Base-by-base conservation (phyloP, 139 green algal genomes). In the Prasinococcaceae sp. region DNA sequence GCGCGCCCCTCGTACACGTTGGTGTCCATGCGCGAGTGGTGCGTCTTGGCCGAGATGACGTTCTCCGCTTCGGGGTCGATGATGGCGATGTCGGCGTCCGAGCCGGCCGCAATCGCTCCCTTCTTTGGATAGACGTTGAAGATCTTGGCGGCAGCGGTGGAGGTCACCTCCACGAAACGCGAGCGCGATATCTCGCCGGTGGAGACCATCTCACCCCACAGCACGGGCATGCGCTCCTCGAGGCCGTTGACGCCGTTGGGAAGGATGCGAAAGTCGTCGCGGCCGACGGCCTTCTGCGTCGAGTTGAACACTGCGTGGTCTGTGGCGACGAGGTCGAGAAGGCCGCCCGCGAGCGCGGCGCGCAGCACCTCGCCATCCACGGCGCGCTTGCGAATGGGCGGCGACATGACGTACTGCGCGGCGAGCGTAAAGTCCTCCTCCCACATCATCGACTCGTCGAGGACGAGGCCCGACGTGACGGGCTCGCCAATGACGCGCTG, bases 221-320 rank as follows among this genome's bases (percentile, higher is more conserved):
- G 27, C 3, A 73, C 54, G 36, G 55, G 80, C 74, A 97, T 67
- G 26, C 88, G 66, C 72, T 96, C 88, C 71, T 94, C 84, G 5
- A 97, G 81, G 26, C 88, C 88, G 47, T 95, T 93, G 23, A 97
- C 83, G 19, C 88, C 88, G 60, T 97, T 97, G 4, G 88, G 88
- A 20, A 97, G 93, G 23, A 74, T 30, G 16, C 82, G 66, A 58
- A 97, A 97, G 65, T 97, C 89, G 27, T 74, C 19, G 26, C 33
- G 29, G 5, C 66, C 66, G 6, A 10, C 20, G n/a, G 59, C 44
- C 73, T 97, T 97, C 47, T 96, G 88, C 6, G 59, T 88, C 50
- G 58, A 78, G 62, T 92, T 96, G 66, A 92, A 97, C 26, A 84
- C 74, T 3, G 73, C 76, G 53, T 97, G 88, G 64, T 97, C 88